Conservation (phyloP, 169 alveolate genomes). For the Cyclospora cayetanensis region DNA sequence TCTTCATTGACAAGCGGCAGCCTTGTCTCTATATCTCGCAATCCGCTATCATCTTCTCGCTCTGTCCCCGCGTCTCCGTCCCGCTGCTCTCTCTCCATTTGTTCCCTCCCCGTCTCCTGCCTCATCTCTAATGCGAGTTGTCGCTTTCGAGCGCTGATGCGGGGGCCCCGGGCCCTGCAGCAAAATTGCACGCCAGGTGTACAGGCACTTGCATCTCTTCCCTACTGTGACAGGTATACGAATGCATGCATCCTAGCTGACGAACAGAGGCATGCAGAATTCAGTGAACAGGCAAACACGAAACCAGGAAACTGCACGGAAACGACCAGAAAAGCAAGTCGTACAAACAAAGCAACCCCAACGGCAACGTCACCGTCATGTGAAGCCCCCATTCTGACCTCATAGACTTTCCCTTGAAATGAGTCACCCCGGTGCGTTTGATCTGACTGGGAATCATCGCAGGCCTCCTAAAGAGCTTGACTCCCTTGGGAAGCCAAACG, state of each 20-base stretch:
- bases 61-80: not conserved
- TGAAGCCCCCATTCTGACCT: not conserved
- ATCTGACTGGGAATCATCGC: constrained; percentile 49
- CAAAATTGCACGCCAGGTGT: too few species aligned
- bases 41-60: too few species aligned
- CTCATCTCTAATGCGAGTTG: not conserved
- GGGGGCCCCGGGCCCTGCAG: constrained; percentile 55
- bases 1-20: too few species aligned
- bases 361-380: not conserved
- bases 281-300: not conserved
- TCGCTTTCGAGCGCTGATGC: not conserved
- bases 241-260: too few species aligned
- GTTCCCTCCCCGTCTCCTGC: not conserved
- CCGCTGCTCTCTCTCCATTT: not conserved
- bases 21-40: too few species aligned
- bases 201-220: too few species aligned
- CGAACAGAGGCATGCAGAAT: not conserved
- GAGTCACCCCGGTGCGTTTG: not conserved
- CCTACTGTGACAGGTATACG: too few species aligned
- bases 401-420: not conserved
- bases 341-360: not conserved
- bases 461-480: constrained; percentile 82
- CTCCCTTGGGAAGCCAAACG: constrained; percentile 82
- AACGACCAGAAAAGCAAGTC: not conserved
- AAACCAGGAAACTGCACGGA: not conserved